phyloP scores from a whole-genome alignment of 2,329 filamentous ascomycete species.

The Colletotrichum costaricense region DNA sequence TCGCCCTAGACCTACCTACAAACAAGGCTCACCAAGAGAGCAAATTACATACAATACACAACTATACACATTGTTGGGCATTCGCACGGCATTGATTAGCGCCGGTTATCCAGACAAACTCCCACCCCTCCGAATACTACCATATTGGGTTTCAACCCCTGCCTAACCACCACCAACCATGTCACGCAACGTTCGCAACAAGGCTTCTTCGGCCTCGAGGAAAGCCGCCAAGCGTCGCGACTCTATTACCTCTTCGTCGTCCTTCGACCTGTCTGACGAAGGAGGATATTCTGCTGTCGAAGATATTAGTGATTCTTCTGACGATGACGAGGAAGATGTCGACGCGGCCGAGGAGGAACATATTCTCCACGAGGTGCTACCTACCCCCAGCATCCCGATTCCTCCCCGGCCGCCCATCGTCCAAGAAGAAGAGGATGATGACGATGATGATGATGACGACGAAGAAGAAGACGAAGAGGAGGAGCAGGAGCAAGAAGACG shows the following conservation, averaged over 20 bases:
- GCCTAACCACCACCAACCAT: conserved; percentile 52
- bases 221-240: conserved; percentile 60
- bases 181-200: conserved; percentile 66
- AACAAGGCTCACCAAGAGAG: neutral
- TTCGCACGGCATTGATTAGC: conserved; percentile 5
- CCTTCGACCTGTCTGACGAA: conserved; percentile 72
- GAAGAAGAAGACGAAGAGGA: conserved; percentile 53
- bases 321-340: conserved; percentile 84
- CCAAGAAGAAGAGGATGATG: conserved; percentile 46
- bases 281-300: conserved; percentile 81
- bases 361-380: conserved; percentile 61
- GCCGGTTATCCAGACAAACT: conserved; percentile 5
- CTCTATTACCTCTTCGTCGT: conserved; percentile 66
- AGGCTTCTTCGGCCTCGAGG: conserved; percentile 54
- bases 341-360: conserved; percentile 82
- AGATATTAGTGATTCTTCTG: conserved; percentile 80
- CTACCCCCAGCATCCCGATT: conserved; percentile 45
- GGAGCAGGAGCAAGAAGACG: conserved; percentile 51
- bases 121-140: conserved; percentile 39
- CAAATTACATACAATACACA: neutral
- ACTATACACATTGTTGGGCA: neutral
- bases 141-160: conserved; percentile 14
- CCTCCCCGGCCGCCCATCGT: conserved; percentile 62
- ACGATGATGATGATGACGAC: conserved; percentile 49
- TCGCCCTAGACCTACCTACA: neutral